These are phyloP conservation scores for Nevesoporus exiguus DNA, from an alignment of 768 basidiomycete genomes.

Conservation along the genomic window DNA sequence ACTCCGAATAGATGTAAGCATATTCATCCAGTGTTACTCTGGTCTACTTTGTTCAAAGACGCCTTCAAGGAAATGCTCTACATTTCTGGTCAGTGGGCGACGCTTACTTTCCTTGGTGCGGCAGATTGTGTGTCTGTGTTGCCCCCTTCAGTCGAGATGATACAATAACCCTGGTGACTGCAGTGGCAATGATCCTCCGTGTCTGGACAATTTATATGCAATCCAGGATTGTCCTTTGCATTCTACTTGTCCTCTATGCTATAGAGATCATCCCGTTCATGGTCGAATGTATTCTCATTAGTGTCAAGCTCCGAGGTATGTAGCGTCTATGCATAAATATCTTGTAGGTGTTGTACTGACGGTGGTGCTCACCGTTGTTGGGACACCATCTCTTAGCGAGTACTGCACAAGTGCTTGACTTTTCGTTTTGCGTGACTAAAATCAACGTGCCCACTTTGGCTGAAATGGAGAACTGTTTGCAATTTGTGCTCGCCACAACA, in stretches of 20 bases:
- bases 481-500: background rate
- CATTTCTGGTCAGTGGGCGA: background rate
- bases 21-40: background rate
- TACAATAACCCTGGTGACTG: background rate
- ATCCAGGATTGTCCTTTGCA: constrained; percentile 7
- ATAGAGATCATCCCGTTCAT: background rate
- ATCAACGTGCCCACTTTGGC: background rate
- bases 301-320: background rate
- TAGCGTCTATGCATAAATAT: background rate
- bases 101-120: background rate
- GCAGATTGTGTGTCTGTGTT: constrained; percentile 10
- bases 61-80: constrained; percentile 2
- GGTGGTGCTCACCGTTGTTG: background rate
- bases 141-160: background rate
- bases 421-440: background rate
- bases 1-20: constrained; percentile 8
- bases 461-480: background rate
- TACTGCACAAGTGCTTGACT: background rate
- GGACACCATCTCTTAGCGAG: background rate
- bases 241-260: constrained; percentile 8
- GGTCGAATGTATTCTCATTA: background rate
- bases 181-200: constrained; percentile 18
- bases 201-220: constrained; percentile 11
- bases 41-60: background rate
- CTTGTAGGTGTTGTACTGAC: background rate